phyloP scores from a whole-genome alignment of 345 rosid species.

The Salix purpurea region DNA sequence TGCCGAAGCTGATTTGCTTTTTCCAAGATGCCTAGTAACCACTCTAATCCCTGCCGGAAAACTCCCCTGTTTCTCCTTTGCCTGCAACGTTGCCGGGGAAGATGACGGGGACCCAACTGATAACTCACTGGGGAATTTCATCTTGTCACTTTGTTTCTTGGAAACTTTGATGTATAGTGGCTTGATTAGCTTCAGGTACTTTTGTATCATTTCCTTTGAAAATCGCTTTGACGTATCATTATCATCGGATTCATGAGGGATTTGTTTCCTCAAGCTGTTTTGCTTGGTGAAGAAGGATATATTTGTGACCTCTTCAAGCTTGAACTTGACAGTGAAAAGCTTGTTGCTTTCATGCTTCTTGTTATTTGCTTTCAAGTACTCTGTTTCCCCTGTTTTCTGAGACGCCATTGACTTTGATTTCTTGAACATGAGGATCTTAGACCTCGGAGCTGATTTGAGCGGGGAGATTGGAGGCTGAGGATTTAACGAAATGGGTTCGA shows the following conservation, averaged over 20 bases:
- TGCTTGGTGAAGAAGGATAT: conserved; percentile 28
- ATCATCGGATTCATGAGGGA: not conserved
- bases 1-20: conserved; percentile 26
- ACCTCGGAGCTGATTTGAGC: conserved; percentile 60
- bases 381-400: conserved; percentile 12
- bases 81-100: conserved; percentile 33
- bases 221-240: conserved; percentile 19
- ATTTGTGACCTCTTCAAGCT: conserved; percentile 31
- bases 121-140: conserved; percentile 22
- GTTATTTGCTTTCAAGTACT: conserved; percentile 7
- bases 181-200: conserved; percentile 30
- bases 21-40: conserved; percentile 25
- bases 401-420: conserved; percentile 45
- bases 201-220: conserved; percentile 17
- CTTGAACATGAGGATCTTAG: conserved; percentile 49
- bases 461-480: conserved; percentile 61
- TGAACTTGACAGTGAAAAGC: conserved; percentile 41
- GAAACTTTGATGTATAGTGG: conserved; percentile 27
- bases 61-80: conserved; percentile 18
- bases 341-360: conserved; percentile 24
- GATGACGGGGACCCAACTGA: conserved; percentile 35
- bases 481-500: conserved; percentile 40
- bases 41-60: conserved; percentile 24
- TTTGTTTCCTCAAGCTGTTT: conserved; percentile 32
- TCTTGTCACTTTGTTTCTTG: conserved; percentile 34